Base-by-base conservation (phyloP, 148 eudicot species). In the Dysphania ambrosioides region DNA sequence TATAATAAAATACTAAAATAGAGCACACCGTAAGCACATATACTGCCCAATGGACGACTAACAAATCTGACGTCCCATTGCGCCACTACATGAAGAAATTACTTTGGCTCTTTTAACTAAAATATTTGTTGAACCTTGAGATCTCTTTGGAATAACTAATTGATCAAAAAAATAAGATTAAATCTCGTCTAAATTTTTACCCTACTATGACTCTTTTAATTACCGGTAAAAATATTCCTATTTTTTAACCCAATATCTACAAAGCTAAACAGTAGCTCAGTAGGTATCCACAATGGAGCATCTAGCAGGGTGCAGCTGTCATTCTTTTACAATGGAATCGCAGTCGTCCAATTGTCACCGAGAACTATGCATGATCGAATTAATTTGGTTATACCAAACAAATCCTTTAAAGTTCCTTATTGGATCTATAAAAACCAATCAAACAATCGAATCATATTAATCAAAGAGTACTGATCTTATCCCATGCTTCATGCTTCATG, bases 401-500 rank as follows among this genome's bases (percentile, higher is more conserved):
- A 16, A 55, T 27, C 8, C 9, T 41, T 8, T 15, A 56, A 53
- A 26, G 44, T 24, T 23, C 49, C 0, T 3, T 23, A 55, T 24
- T 53, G 27, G 55, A 24, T 67, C 35, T 8, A 27, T n/a, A 16
- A 4, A 24, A 6, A 41, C 51, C 71, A 16, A 16, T 26, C 29
- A 62, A 75, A 26, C 29, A 18, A 21, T 40, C 53, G 53, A 53
- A 73, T 51, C 47, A 70, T 49, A 36, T 35, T 19, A 59, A 59
- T 65, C 21, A 35, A 23, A 40, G 49, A 10, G 70, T 10, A 38
- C 21, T 66, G 19, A 66, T 66, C 49, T 66, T 66, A 66, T 66
- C 51, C 70, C 70, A 66, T 66, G 70, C 31, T 66, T 66, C 70
- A 66, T 66, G 70, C 31, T 66, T 66, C 30, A 66, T 66, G 34